These are phyloP conservation scores for Conticribra weissflogii DNA, from an alignment of 108 stramenopile genomes.

Conservation along the genomic window DNA sequence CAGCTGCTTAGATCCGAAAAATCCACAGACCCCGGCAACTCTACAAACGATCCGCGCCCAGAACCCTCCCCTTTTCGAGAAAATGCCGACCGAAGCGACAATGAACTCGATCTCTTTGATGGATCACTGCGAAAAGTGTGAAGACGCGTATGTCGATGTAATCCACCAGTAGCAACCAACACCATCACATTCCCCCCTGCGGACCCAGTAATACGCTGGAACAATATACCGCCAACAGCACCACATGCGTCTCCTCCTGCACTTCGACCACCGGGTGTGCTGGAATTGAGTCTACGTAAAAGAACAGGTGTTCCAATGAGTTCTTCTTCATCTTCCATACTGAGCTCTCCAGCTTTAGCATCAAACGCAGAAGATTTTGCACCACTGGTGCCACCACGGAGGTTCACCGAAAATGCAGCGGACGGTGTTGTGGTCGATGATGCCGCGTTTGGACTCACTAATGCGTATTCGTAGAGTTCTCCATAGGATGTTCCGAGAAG, in stretches of 20 bases:
- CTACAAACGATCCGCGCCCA: slow-evolving; percentile 55
- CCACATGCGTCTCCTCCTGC: slow-evolving; percentile 17
- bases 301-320: slow-evolving; percentile 38
- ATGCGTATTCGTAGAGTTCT: slow-evolving; percentile 83
- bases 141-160: slow-evolving; percentile 72
- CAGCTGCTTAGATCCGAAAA: slow-evolving; percentile 71
- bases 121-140: slow-evolving; percentile 67
- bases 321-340: slow-evolving; percentile 36
- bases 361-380: slow-evolving; percentile 42
- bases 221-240: slow-evolving; percentile 42
- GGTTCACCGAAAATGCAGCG: slow-evolving; percentile 23
- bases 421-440: slow-evolving; percentile 26
- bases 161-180: slow-evolving; percentile 71
- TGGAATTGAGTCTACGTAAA: slow-evolving; percentile 37
- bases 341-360: slow-evolving; percentile 45
- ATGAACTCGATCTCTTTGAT: slow-evolving; percentile 19
- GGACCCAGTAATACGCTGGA: slow-evolving; percentile 23
- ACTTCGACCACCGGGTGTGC: slow-evolving; percentile 1
- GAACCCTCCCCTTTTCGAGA: slow-evolving; percentile 11
- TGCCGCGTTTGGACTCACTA: slow-evolving; percentile 53
- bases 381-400: slow-evolving; percentile 19
- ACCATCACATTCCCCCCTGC: slow-evolving; percentile 56
- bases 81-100: slow-evolving; percentile 42
- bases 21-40: slow-evolving; percentile 81
- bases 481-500: slow-evolving; percentile 75